Evolutionary conservation across 352 stramenopile genomes (phyloP).

Genomic region (Phytopythium ostracodes): DNA sequence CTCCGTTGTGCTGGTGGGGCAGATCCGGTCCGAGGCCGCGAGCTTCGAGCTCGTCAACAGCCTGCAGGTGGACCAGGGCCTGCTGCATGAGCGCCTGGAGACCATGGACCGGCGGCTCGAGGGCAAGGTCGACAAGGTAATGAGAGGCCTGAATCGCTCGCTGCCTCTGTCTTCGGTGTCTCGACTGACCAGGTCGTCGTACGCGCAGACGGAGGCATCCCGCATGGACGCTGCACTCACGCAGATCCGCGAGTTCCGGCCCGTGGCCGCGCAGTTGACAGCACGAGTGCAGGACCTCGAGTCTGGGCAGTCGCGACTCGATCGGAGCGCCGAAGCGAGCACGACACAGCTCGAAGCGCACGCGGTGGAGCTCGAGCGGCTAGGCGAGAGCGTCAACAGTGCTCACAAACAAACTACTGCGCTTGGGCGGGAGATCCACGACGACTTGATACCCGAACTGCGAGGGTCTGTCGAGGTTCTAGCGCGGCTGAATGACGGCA

Average conservation of each 20-base stretch:
- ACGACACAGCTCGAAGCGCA: background rate
- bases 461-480: conserved; percentile 2
- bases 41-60: conserved; percentile 29
- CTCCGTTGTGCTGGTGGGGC: background rate
- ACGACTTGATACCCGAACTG: background rate
- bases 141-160: background rate
- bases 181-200: background rate
- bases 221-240: conserved; percentile 41
- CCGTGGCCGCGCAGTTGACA: conserved; percentile 28
- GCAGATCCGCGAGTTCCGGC: conserved; percentile 55
- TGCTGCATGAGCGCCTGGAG: conserved; percentile 38
- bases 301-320: background rate
- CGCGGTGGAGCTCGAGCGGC: background rate
- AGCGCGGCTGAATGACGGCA: conserved; percentile 13
- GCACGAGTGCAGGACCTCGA: conserved; percentile 2
- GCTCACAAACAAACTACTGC: background rate
- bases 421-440: background rate
- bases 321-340: background rate
- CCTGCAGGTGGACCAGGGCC: conserved; percentile 42
- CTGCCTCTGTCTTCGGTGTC: background rate
- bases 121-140: conserved; percentile 65
- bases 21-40: conserved; percentile 28
- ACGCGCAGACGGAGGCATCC: conserved; percentile 33
- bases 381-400: background rate
- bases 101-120: conserved; percentile 37